Percentiles rank a stretch among this genome's conserved stretches.
These are phyloP conservation scores for Sarcocystis neurona DNA, from an alignment of 169 alveolate species.

Conservation along the genomic window DNA sequence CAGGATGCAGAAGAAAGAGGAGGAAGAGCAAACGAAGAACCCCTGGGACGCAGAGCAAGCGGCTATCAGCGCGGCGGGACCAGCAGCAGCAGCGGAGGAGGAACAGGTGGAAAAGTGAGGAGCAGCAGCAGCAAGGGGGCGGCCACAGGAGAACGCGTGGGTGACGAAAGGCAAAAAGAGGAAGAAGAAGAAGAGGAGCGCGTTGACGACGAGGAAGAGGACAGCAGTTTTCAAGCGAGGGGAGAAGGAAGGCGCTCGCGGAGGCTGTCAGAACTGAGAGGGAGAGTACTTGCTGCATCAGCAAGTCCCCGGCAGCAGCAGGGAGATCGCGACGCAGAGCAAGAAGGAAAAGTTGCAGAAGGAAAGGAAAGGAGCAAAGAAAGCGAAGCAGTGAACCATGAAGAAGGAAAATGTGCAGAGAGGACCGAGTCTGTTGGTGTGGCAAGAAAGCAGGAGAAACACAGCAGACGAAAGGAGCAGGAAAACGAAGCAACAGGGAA, in stretches of 20 bases:
- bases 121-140: slow-evolving; percentile 14
- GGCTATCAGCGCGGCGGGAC: not conserved
- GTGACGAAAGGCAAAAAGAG: not conserved
- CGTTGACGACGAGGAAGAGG: not conserved
- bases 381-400: slow-evolving; percentile 25
- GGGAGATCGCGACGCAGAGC: slow-evolving; percentile 4
- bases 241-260: too few relatives aligned
- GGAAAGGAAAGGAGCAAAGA: not conserved
- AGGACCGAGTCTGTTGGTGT: not conserved
- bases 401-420: not conserved
- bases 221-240: too few relatives aligned
- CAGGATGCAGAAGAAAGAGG: not conserved
- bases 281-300: too few relatives aligned
- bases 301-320: not conserved
- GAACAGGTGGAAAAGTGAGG: not conserved
- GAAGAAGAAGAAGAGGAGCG: slow-evolving; percentile 32
- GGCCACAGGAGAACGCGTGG: not conserved
- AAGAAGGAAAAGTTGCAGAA: slow-evolving; percentile 1
- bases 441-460: not conserved
- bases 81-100: not conserved
- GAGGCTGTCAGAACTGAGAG: too few relatives aligned
- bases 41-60: not conserved
- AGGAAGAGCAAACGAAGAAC: not conserved
- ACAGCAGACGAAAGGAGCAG: slow-evolving; percentile 1
- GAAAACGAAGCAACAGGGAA: not conserved